phyloP scores from a whole-genome alignment of 2,329 filamentous ascomycete species.

The Dendryphion nanum region DNA sequence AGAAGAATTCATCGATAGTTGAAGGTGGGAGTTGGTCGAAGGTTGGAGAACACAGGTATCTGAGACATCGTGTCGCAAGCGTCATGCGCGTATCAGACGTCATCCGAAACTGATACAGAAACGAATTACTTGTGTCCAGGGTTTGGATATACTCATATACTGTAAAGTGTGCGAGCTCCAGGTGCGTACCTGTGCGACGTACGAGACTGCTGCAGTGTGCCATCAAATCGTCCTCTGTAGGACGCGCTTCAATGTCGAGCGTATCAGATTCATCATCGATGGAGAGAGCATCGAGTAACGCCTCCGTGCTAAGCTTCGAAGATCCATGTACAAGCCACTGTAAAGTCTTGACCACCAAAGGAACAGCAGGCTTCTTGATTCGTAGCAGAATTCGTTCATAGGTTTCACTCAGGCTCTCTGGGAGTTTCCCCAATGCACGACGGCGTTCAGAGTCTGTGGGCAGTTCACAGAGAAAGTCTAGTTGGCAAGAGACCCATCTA shows the following conservation, averaged over 20 bases:
- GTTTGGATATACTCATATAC: conserved; percentile 7
- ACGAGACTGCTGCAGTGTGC: conserved; percentile 9
- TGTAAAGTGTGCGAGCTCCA: conserved; percentile 11
- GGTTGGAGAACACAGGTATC: not conserved
- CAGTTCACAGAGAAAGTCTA: conserved; percentile 27
- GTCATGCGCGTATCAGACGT: not conserved
- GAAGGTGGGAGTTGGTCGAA: not conserved
- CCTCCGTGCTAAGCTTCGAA: conserved; percentile 1
- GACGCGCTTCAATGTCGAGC: conserved; percentile 5
- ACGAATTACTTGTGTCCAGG: not conserved
- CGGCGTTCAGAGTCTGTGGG: conserved; percentile 17
- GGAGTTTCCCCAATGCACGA: conserved; percentile 20
- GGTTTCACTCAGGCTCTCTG: conserved; percentile 15
- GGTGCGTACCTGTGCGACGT: not conserved
- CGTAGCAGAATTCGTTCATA: conserved; percentile 27
- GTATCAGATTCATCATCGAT: conserved; percentile 4
- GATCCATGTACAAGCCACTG: conserved; percentile 4
- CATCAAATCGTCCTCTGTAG: conserved; percentile 7
- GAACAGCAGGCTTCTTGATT: conserved; percentile 6
- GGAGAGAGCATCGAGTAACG: conserved; percentile 8
- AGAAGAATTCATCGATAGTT: not conserved
- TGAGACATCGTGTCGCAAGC: not conserved
- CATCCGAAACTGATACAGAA: not conserved
- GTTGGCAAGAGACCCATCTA: conserved; percentile 30
- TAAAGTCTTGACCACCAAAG: conserved; percentile 6